Evolutionary conservation across 352 stramenopile species (phyloP), one percentile per base, ranked within the genome.

Genomic region (Globisporangium megalacanthum): DNA sequence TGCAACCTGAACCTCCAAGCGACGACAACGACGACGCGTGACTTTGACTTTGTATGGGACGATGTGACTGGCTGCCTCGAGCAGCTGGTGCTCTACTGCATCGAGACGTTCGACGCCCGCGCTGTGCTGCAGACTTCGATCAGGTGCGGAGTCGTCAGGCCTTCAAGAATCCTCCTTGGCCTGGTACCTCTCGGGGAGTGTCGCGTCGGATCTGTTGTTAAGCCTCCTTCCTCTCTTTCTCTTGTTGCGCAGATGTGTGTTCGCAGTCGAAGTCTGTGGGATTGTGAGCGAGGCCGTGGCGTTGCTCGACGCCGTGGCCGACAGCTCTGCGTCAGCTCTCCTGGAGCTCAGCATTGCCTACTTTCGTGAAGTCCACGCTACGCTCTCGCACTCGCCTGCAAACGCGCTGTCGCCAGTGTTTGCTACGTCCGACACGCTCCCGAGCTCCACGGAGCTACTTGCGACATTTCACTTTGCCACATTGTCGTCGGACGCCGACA

Each of bases 261-360:
- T 90, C 41, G 50, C 83, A 52, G 81, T 85, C 31, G 83, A 93
- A 44, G 67, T 83, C 7, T 78, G 75, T 35, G 79, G 77, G 31
- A 78, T 91, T 37, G 25, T 86, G 8, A 72, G 75, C 56, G 77
- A 91, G 63, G 39, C 71, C 2, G 8, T 77, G 19, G 20, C 25
- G 9, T n/a, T 66, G 19, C 68, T 66, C 25, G 46, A 61, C 59
- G 10, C 44, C 5, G 2, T 29, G 17, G 9, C 20, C 29, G 39
- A 49, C 36, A 51, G 9, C 7, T 33, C 44, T 37, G 31, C 22
- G 19, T 60, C 42, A 5, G 46, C 31, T 15, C 19, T 68, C 45
- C 42, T 68, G 9, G 54, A 70, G 17, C 54, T 70, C 22, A 56
- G 64, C 4, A 29, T 78, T n/a, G 70, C 59, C 2, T 83, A 80